These are phyloP conservation scores for Bromus sterilis DNA, from an alignment of 176 grass and related monocot genomes.

Conservation along the genomic window DNA sequence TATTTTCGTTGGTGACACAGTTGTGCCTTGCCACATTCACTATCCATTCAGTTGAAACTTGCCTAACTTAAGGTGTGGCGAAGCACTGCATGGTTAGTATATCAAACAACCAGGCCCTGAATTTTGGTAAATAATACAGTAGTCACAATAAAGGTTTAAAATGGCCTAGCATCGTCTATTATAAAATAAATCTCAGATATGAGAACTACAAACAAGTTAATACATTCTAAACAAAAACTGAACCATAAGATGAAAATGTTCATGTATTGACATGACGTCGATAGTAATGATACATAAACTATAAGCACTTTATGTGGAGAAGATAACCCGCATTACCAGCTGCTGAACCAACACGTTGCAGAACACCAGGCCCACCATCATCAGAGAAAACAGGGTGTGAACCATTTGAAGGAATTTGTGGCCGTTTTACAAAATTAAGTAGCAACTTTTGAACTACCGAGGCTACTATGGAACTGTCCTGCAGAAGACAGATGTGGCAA, in stretches of 20 bases:
- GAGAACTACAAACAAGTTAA: not conserved
- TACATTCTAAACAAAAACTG: conserved; percentile 3
- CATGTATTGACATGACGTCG: not conserved
- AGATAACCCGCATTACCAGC: conserved; percentile 64
- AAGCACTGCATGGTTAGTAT: not conserved
- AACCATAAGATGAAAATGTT: not conserved
- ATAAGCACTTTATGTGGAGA: not conserved
- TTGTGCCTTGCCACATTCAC: not conserved
- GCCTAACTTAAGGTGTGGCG: not conserved
- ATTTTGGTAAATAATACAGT: not conserved
- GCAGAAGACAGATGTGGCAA: conserved; percentile 31
- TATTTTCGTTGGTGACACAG: not conserved
- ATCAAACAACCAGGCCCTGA: not conserved
- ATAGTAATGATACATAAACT: conserved; percentile 8
- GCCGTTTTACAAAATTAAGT: conserved; percentile 75
- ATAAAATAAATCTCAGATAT: not conserved
- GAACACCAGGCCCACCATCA: conserved; percentile 66
- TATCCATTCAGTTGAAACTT: not conserved
- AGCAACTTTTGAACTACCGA: conserved; percentile 69
- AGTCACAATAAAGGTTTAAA: not conserved
- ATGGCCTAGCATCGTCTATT: not conserved
- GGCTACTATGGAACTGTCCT: conserved; percentile 64
- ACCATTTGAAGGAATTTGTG: conserved; percentile 59
- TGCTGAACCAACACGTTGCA: conserved; percentile 86
- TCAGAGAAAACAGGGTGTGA: conserved; percentile 66